Percentiles rank a stretch among this genome's conserved stretches.
Conservation (phyloP, 2,329 filamentous ascomycete genomes). For the Madurella mycetomatis region DNA sequence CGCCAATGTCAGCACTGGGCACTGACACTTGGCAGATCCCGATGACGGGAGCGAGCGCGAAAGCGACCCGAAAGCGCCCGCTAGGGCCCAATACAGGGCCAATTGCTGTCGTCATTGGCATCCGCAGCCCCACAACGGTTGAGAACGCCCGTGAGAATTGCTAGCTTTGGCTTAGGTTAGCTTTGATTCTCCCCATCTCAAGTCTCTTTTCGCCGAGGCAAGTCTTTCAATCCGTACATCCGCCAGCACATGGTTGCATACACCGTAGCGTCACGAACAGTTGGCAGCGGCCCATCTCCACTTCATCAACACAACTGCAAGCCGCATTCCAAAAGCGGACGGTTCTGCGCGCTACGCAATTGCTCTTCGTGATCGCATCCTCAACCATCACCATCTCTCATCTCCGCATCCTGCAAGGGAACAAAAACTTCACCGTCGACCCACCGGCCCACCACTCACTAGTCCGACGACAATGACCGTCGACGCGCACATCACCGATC, state of each 20-base stretch:
- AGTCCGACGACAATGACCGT: slow-evolving; percentile 6
- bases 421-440: neutral
- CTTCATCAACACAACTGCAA: neutral
- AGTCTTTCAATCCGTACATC: neutral
- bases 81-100: neutral
- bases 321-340: neutral
- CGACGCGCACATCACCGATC: slow-evolving; percentile 52
- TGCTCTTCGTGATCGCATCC: neutral
- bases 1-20: too few relatives aligned
- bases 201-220: neutral
- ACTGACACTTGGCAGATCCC: neutral
- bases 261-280: neutral
- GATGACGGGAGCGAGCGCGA: neutral
- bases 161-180: neutral
- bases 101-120: slow-evolving; percentile 13
- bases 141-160: neutral
- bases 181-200: neutral
- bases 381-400: slow-evolving; percentile 6
- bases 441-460: neutral
- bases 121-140: slow-evolving; percentile 3
- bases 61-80: slow-evolving; percentile 12
- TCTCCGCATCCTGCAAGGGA: neutral
- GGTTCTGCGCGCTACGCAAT: neutral
- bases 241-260: neutral
- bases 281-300: neutral